Base-by-base conservation (phyloP, 2,329 filamentous ascomycete species). In the Chrysosporium keratinophilum region DNA sequence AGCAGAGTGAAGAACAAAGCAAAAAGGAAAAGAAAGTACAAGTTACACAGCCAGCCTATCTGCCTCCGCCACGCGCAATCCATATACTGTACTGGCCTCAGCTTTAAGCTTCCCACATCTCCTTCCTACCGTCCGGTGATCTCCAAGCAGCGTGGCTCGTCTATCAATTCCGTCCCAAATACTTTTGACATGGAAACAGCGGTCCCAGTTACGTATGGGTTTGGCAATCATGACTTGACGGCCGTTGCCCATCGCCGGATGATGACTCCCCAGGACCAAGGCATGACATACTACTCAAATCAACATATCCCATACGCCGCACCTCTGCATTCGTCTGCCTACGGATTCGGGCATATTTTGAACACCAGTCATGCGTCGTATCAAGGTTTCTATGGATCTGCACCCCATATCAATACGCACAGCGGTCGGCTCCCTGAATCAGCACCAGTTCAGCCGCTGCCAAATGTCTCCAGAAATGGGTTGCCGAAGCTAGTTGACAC, bases 191-290 rank as follows among this genome's bases (percentile, higher is more conserved):
- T 72, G 70, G 69, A 72, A 58, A 65, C 70, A 17, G 64, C 66
- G 42, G 69, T 72, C 50, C 68, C 69, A 7, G 66, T 70, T 35
- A 65, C 69, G 31, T 72, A 70, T 57, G 66, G 68, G 42, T 70
- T 70, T 54, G 59, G 69, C 12, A 63, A 63, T 55, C 69, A 71
- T 64, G 62, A 63, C 37, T 60, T 71, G 48, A 65, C 69, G 20
- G 61, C 64, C 14, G 62, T 68, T 57, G 58, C 64, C 33, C 65
- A 66, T 57, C 69, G 69, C 54, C 69, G 69, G 12, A 62, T 69
- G 56, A 65, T 72, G 61, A 62, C 64, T 54, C 63, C 52, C 41
- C 64, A 64, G 43, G 56, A 70, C 34, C 62, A 65, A 37, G 64
- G 60, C 52, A 68, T 69, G 49, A 17, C 50, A 15, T 71, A 69